Base-by-base conservation (phyloP, 2,329 filamentous ascomycete genomes). In the Aureobasidium sp. region DNA sequence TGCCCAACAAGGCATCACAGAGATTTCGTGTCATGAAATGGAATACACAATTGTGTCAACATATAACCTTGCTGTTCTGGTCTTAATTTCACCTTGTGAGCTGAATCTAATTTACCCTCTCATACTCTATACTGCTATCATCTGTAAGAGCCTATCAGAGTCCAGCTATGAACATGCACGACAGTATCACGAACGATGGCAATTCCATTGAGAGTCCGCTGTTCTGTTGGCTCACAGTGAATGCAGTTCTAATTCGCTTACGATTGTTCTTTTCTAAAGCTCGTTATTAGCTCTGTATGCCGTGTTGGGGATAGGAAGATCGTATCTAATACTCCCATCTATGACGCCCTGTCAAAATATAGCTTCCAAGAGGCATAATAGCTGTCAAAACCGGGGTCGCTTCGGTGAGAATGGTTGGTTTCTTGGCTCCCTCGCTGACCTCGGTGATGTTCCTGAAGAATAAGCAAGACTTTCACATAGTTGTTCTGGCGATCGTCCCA, bases 11-110 rank as follows among this genome's bases (percentile, higher is more conserved):
- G 52, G 52, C 52, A 44, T 42, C 20, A 56, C 52, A 44, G 52
- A 41, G 37, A 56, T 56, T 27, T 42, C 34, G 17, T 23, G 39
- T 42, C 52, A 56, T 23, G 52, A 56, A 56, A 56, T 56, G 52
- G 44, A 56, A 44, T 44, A n/a, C 37, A 44, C 27, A 32, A 17
- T 34, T 56, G 37, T 44, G 52, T 56, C 15, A 10, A 44, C 51
- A 42, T 26, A 29, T 27, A n/a, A 29, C 4, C 1, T 53, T 6
- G 23, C 20, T 55, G 15, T 32, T 32, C 5, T 8, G 29, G 13
- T 27, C 12, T 52, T 39, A 20, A 20, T 20, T 20, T 20, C 20
- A 20, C 20, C 20, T 20, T 20, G 32, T 10, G 23, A 47, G 26
- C 17, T 32, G 12, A n/a, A 26, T n/a, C 13, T 27, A 27, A 9